Conservation (phyloP, 2,329 filamentous ascomycete genomes). For the Aspergillus versicolor region DNA sequence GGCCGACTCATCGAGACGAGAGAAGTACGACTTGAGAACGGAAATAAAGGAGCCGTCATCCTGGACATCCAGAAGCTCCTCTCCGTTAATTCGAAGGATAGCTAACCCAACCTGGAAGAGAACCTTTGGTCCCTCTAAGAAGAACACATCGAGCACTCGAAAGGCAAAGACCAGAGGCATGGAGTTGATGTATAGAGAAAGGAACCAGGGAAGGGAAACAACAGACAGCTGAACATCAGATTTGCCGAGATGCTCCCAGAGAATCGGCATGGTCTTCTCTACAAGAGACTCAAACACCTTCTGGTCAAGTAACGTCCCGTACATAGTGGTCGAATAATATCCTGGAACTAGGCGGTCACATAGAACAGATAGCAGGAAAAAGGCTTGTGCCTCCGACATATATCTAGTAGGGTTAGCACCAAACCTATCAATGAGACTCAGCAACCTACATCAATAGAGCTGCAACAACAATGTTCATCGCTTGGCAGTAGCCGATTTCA, state of each 20-base stretch:
- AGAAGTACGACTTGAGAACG: conserved; percentile 91
- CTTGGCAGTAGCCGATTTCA: conserved; percentile 96
- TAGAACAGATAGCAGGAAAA: conserved; percentile 85
- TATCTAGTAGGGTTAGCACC: conserved; percentile 57
- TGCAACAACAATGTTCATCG: conserved; percentile 99
- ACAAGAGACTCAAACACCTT: conserved; percentile 96
- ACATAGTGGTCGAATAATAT: conserved; percentile 99
- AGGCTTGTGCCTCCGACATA: conserved; percentile 94
- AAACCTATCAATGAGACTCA: neutral
- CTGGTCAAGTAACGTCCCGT: conserved; percentile 93
- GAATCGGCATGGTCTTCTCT: conserved; percentile 97
- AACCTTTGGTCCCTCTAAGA: conserved; percentile 95
- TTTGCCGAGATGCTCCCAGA: conserved; percentile 97
- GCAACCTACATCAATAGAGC: conserved; percentile 77
- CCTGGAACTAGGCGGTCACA: conserved; percentile 92
- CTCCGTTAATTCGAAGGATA: conserved; percentile 95
- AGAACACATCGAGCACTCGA: conserved; percentile 94
- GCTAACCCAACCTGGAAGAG: conserved; percentile 95
- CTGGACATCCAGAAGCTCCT: conserved; percentile 86
- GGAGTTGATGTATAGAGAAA: conserved; percentile 98
- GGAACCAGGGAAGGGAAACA: conserved; percentile 95
- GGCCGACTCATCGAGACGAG: conserved; percentile 88
- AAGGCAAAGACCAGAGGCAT: conserved; percentile 99
- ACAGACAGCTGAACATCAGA: conserved; percentile 96
- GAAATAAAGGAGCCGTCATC: conserved; percentile 98